These are phyloP conservation scores for Datisca glomerata DNA, from an alignment of 306 rosid genomes.

Conservation along the genomic window DNA sequence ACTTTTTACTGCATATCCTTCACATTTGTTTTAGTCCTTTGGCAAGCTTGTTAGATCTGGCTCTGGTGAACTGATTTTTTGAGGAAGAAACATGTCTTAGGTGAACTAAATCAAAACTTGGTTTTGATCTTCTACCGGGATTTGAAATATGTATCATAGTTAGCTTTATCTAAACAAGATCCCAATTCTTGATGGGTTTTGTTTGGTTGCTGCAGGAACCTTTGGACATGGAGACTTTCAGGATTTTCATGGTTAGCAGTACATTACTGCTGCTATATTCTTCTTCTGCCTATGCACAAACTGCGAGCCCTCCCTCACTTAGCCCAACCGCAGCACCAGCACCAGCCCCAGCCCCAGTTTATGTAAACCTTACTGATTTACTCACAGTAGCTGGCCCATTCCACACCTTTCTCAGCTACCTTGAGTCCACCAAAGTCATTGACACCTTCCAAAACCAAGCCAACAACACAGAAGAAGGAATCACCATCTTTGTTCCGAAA, in stretches of 20 bases:
- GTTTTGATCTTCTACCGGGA: too few relatives aligned
- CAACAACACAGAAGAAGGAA: constrained; percentile 88
- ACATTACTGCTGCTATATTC: constrained; percentile 34
- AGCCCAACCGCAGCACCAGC: constrained; percentile 87
- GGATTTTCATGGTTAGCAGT: constrained; percentile 31
- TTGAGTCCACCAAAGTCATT: constrained; percentile 67
- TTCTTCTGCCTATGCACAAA: constrained; percentile 58
- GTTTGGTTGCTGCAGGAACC: constrained; percentile 66
- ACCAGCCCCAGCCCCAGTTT: constrained; percentile 77
- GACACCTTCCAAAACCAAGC: constrained; percentile 97
- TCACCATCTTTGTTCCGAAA: constrained; percentile 85
- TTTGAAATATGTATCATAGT: too few relatives aligned
- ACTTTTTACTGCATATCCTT: too few relatives aligned
- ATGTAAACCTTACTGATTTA: constrained; percentile 72
- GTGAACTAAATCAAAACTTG: too few relatives aligned
- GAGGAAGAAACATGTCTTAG: too few relatives aligned
- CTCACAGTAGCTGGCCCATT: constrained; percentile 93
- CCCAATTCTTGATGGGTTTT: too few relatives aligned
- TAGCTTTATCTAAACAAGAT: too few relatives aligned
- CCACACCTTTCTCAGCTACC: constrained; percentile 60
- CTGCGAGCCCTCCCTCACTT: constrained; percentile 37
- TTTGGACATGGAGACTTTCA: constrained; percentile 59
- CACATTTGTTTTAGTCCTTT: too few relatives aligned
- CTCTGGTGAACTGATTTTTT: too few relatives aligned
- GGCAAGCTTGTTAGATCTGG: too few relatives aligned